Percentiles rank a stretch among this genome's conserved stretches.
These are phyloP conservation scores for Chaetomium sp. DNA, from an alignment of 2,329 filamentous ascomycete species.

Conservation along the genomic window DNA sequence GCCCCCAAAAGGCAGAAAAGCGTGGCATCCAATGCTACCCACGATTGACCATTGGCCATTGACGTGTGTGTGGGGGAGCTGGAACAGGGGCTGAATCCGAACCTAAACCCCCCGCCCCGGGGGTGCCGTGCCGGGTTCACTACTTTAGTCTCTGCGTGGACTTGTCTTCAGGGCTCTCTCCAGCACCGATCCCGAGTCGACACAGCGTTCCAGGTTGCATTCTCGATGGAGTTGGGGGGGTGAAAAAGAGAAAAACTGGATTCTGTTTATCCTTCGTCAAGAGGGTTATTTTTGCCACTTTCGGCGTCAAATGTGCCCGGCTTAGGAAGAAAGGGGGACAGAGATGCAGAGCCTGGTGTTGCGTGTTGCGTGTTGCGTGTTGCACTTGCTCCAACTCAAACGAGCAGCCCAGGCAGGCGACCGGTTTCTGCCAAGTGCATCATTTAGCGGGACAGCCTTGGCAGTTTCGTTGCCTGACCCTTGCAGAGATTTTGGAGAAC, in stretches of 20 bases:
- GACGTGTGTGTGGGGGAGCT: conserved; percentile 18
- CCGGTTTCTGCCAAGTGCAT: background rate
- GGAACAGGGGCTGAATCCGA: conserved; percentile 14
- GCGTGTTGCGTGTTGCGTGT: background rate
- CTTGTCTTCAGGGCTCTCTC: background rate
- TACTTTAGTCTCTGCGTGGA: too few species aligned
- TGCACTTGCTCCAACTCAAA: background rate
- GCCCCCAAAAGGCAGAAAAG: conserved; percentile 1
- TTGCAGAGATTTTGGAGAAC: background rate
- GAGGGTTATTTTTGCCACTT: background rate
- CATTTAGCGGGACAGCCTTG: conserved; percentile 10
- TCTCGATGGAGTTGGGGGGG: background rate
- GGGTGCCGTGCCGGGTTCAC: background rate
- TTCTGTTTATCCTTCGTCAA: background rate
- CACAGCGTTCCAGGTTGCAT: background rate
- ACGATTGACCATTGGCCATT: conserved; percentile 2
- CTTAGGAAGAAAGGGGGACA: background rate
- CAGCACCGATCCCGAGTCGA: background rate
- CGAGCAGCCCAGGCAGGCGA: too few species aligned
- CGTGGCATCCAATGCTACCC: conserved; percentile 7
- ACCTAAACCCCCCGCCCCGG: background rate
- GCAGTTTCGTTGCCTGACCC: background rate
- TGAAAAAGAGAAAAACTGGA: background rate
- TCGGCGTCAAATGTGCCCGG: background rate
- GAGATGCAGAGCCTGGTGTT: background rate